Conservation (phyloP, 768 basidiomycete species). For the Xerocomus spinulosus region DNA sequence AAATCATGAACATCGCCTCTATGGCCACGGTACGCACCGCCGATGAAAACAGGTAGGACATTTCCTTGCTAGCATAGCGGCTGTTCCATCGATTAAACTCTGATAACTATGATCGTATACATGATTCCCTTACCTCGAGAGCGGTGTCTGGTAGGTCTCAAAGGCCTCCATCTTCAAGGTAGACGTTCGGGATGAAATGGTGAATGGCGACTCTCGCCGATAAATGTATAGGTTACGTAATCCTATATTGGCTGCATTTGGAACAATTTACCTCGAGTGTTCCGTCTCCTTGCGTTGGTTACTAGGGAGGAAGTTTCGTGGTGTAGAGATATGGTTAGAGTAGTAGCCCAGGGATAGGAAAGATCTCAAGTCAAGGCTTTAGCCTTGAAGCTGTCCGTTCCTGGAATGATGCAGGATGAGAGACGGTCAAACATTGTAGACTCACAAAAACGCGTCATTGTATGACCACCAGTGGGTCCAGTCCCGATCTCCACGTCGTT, state of each 20-base stretch:
- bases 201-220: neutral
- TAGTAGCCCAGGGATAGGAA: no score
- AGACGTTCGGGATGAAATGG: neutral
- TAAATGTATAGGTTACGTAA: neutral
- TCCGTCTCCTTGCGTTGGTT: no score
- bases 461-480: no score
- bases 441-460: no score
- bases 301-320: no score
- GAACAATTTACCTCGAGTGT: neutral
- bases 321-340: no score
- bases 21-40: conserved; percentile 48
- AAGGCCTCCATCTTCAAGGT: conserved; percentile 51
- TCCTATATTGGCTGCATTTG: neutral
- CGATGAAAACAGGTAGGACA: conserved; percentile 95
- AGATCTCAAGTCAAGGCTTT: no score
- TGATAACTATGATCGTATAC: neutral
- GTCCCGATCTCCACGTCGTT: no score
- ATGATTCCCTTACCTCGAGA: conserved; percentile 56
- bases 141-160: conserved; percentile 75
- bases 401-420: no score
- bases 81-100: conserved; percentile 37
- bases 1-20: neutral
- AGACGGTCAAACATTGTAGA: no score
- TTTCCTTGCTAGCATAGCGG: conserved; percentile 99
- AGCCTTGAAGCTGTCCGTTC: no score